phyloP scores from a whole-genome alignment of 2,329 filamentous ascomycete species.

The Phialophora verrucosa region DNA sequence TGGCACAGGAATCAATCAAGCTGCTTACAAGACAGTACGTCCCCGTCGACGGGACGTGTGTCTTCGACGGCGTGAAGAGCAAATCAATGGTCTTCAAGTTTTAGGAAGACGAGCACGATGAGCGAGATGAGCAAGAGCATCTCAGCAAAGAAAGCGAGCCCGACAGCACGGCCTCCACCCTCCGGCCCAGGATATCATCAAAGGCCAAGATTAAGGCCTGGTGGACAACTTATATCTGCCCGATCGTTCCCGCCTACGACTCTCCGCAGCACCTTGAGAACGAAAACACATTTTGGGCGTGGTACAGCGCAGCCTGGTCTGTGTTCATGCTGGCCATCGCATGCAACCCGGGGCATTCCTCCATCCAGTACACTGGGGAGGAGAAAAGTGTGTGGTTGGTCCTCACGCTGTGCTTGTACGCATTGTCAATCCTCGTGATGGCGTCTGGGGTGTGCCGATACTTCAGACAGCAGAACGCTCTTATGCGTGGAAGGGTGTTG shows the following conservation, averaged over 20 bases:
- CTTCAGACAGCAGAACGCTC: slow-evolving; percentile 1
- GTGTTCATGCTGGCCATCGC: neutral
- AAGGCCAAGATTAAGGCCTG: neutral
- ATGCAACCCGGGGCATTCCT: slow-evolving; percentile 1
- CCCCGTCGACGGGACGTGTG: slow-evolving; percentile 67
- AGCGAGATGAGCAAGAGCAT: neutral
- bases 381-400: neutral
- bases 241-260: neutral
- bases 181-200: neutral
- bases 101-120: slow-evolving; percentile 16
- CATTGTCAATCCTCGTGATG: neutral
- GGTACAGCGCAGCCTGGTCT: neutral
- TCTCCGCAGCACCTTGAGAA: neutral
- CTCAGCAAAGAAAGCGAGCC: neutral
- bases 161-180: neutral
- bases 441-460: neutral
- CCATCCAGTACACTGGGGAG: neutral
- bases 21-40: slow-evolving; percentile 69
- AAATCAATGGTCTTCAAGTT: slow-evolving; percentile 49
- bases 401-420: neutral
- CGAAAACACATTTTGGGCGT: slow-evolving; percentile 6
- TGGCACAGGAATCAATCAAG: slow-evolving; percentile 97
- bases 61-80: slow-evolving; percentile 67
- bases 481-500: neutral
- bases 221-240: slow-evolving; percentile 1